Conservation (phyloP, 306 rosid species). For the Myrica gale region DNA sequence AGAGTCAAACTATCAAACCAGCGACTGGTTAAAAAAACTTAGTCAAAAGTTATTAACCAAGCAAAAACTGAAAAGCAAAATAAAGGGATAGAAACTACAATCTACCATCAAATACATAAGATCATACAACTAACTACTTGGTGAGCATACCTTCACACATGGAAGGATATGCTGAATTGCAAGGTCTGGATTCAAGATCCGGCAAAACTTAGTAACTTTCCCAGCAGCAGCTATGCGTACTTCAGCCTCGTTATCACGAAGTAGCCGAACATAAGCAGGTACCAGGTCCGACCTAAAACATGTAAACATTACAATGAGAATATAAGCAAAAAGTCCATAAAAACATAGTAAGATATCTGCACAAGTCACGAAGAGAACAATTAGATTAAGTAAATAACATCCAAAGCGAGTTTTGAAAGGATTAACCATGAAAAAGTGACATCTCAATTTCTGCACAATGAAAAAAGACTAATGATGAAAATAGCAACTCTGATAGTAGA, state of each 20-base stretch:
- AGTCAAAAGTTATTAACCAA: not conserved
- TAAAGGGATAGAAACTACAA: not conserved
- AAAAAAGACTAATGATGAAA: no score
- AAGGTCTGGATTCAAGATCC: conserved; percentile 83
- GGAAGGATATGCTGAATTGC: conserved; percentile 96
- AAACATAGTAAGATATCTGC: not conserved
- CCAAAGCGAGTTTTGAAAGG: not conserved
- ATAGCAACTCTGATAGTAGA: not conserved
- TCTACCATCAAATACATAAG: not conserved
- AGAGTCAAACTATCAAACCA: not conserved
- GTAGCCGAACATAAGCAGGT: conserved; percentile 93
- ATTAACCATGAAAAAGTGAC: not conserved
- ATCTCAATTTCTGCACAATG: not conserved
- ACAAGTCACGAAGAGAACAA: not conserved
- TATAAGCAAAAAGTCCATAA: not conserved
- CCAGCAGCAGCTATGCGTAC: conserved; percentile 99
- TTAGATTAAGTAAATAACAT: not conserved
- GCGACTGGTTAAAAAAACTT: not conserved
- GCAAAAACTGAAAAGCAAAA: not conserved
- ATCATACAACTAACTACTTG: not conserved
- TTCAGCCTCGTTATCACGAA: conserved; percentile 98
- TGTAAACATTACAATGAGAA: conserved; percentile 13
- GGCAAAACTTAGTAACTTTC: conserved; percentile 88
- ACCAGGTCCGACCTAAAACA: conserved; percentile 74
- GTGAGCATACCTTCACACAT: conserved; percentile 72